Evolutionary conservation across 2,329 filamentous ascomycete genomes (phyloP).

Genomic region (Aquanectria penicillioides): DNA sequence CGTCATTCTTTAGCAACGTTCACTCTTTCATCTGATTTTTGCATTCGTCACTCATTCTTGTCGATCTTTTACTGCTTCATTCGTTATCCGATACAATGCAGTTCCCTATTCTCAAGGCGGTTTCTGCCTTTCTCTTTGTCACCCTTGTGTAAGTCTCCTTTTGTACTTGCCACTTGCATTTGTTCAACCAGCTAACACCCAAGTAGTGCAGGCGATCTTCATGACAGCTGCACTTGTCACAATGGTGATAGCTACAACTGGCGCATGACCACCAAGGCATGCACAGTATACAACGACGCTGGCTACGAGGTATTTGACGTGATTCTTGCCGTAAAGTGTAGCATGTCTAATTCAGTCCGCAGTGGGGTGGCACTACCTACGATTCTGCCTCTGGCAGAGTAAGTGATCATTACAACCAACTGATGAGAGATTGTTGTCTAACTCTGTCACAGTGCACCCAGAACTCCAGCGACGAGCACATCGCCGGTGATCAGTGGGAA

Average conservation of each 20-base stretch:
- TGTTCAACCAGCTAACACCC: neutral
- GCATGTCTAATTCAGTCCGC: neutral
- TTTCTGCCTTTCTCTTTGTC: conserved; percentile 24
- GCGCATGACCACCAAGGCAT: conserved; percentile 32
- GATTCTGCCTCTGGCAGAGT: conserved; percentile 30
- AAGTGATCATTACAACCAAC: neutral
- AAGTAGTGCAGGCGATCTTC: conserved; percentile 27
- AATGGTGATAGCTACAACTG: conserved; percentile 36
- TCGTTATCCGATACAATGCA: conserved; percentile 24
- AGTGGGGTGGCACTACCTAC: conserved; percentile 32
- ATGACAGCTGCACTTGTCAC: conserved; percentile 31
- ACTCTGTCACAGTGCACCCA: conserved; percentile 22
- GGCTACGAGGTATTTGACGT: conserved; percentile 22
- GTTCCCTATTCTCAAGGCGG: conserved; percentile 13
- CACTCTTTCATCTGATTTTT: conserved; percentile 1
- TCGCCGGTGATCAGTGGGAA: conserved; percentile 37
- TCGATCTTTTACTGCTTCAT: neutral
- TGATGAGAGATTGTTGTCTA: neutral
- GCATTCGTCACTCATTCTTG: conserved; percentile 17
- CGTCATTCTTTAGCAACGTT: too few relatives aligned
- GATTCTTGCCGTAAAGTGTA: neutral
- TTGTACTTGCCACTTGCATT: fast-evolving
- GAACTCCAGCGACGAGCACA: conserved; percentile 12
- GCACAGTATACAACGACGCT: conserved; percentile 26
- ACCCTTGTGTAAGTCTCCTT: conserved; percentile 24